These are phyloP conservation scores for Lycium barbarum DNA, from an alignment of 257 asterid genomes.

Conservation along the genomic window DNA sequence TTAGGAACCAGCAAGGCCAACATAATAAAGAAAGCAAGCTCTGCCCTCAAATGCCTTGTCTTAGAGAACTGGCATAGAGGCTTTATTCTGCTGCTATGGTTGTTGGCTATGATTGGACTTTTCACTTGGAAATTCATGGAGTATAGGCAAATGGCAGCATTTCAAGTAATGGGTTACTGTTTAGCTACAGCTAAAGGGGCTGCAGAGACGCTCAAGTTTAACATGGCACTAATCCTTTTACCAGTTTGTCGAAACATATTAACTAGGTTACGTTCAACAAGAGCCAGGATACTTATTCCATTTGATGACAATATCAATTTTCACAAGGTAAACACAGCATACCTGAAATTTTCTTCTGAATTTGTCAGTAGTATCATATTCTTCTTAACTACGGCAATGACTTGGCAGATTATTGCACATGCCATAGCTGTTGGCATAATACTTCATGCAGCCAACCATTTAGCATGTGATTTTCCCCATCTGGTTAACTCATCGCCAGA, in stretches of 20 bases:
- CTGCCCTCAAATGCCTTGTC: slow-evolving; percentile 40
- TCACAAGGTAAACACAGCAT: slow-evolving; percentile 56
- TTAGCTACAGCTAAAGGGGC: slow-evolving; percentile 91
- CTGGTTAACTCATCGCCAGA: slow-evolving; percentile 63
- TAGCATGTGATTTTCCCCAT: slow-evolving; percentile 79
- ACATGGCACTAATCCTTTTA: slow-evolving; percentile 87
- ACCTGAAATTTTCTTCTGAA: neutral
- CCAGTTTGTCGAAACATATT: slow-evolving; percentile 85
- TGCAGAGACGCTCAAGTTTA: slow-evolving; percentile 89
- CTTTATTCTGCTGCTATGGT: slow-evolving; percentile 67
- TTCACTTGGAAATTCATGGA: slow-evolving; percentile 85
- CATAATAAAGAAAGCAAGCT: slow-evolving; percentile 36
- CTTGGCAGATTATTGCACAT: slow-evolving; percentile 61
- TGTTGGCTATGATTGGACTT: slow-evolving; percentile 60
- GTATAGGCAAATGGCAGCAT: slow-evolving; percentile 62
- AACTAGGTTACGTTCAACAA: slow-evolving; percentile 73
- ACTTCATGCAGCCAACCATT: slow-evolving; percentile 75
- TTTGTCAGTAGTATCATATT: neutral
- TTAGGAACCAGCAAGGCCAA: slow-evolving; percentile 40
- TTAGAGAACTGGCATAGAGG: slow-evolving; percentile 85
- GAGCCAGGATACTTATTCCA: slow-evolving; percentile 72
- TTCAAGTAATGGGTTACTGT: slow-evolving; percentile 82
- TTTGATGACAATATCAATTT: slow-evolving; percentile 88
- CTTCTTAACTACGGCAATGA: neutral
- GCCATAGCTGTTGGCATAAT: slow-evolving; percentile 68